These are phyloP conservation scores for Colletotrichum phormii DNA, from an alignment of 2,329 filamentous ascomycete genomes.

Conservation along the genomic window DNA sequence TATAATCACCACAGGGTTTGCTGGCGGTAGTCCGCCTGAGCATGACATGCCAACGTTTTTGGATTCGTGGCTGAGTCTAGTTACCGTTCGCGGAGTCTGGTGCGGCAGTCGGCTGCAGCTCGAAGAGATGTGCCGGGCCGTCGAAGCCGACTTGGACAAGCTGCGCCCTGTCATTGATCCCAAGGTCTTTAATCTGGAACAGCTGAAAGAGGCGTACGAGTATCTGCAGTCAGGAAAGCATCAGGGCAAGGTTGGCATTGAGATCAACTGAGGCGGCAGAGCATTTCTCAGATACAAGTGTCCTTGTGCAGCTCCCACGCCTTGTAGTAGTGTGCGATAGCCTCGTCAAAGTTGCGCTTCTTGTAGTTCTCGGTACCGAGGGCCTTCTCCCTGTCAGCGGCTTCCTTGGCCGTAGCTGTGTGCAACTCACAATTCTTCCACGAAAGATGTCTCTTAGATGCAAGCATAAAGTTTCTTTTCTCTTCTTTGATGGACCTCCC, in stretches of 20 bases:
- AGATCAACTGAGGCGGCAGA: conserved; percentile 53
- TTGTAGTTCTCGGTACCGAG: conserved; percentile 96
- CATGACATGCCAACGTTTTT: conserved; percentile 41
- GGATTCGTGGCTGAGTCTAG: conserved; percentile 48
- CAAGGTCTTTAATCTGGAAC: conserved; percentile 56
- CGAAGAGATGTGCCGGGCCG: conserved; percentile 59
- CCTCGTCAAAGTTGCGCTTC: conserved; percentile 96
- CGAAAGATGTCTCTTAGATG: background rate
- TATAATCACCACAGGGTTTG: conserved; percentile 51
- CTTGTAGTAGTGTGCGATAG: conserved; percentile 93
- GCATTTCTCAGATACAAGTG: conserved; percentile 48
- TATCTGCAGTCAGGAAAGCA: conserved; percentile 49
- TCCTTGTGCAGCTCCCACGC: conserved; percentile 97
- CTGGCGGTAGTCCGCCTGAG: conserved; percentile 41
- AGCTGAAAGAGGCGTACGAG: conserved; percentile 57
- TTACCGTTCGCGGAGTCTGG: conserved; percentile 58
- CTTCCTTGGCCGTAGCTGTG: conserved; percentile 76
- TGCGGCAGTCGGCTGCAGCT: conserved; percentile 60
- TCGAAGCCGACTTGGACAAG: conserved; percentile 57
- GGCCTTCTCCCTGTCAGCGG: conserved; percentile 94
- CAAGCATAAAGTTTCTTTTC: background rate
- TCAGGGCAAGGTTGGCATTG: conserved; percentile 52
- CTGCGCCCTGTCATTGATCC: conserved; percentile 57
- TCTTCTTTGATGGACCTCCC: background rate
- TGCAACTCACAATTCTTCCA: background rate